Base-by-base conservation (phyloP, 164 flowering plant species). In the Macadamia tetraphylla region DNA sequence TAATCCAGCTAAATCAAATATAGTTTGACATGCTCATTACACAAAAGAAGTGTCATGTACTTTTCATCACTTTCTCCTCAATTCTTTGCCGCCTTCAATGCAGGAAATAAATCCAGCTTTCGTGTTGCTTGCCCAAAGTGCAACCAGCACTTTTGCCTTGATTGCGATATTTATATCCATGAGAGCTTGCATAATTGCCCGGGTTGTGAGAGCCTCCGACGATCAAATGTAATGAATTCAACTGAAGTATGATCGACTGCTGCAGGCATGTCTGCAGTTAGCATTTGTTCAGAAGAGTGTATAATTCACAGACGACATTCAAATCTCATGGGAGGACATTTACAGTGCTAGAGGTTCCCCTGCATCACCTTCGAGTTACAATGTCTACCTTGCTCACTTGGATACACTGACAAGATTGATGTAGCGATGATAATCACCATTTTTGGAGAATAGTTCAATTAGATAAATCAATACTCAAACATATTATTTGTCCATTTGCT, bases 141-240 rank as follows among this genome's bases (percentile, higher is more conserved):
- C 81, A 83, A 83, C 67, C 86, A 85, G 15, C 73, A 78, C 58
- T 94, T 90, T 80, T 94, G 98, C 80, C 83, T 94, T 43, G 97
- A 92, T 62, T 94, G 98, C 69, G 98, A 94, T 70, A 94, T 94
- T 55, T 94, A 94, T 68, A 91, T 94, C 70, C 98, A 94, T 61
- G 97, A 91, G 83, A 94, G 96, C 78, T 78, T 94, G 81, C 98
- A 94, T 73, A 94, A 94, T 43, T 94, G 98, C 76, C 98, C 98
- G 0, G 97, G 97, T 44, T 94, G 98, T 52, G 97, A 94, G 79
- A 85, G 97, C 78, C 71, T 66, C 55, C 80, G 85, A 53, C 85
- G 79, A 70, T 72, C 86, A 14, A 77, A 79, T 65, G 46, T 80
- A 58, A 60, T 62, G 29, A 64, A 29, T 35, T 43, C 23, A n/a